A percentile compares a stretch with the other conserved stretches of the same genome.
Evolutionary conservation across 768 basidiomycete genomes (phyloP).

Genomic region (Leccinum truebloodii): DNA sequence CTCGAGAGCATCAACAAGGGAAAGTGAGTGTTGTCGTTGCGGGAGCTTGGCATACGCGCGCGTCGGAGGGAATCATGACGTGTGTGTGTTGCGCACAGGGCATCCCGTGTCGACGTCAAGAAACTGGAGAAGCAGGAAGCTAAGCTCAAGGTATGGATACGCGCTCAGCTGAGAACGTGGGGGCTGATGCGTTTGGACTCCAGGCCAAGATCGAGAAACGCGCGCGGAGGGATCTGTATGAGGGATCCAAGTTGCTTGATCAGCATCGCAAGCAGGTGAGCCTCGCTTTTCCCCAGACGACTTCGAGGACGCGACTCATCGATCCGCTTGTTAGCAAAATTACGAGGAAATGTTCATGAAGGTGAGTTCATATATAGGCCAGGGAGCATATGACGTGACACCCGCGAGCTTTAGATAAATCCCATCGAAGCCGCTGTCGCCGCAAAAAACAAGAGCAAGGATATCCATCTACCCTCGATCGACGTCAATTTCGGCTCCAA

Average conservation of each 20-base stretch:
- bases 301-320: background rate
- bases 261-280: constrained; percentile 85
- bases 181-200: constrained; percentile 5
- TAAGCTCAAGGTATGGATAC: constrained; percentile 71
- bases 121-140: constrained; percentile 97
- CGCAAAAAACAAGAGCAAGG: constrained; percentile 94
- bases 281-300: background rate
- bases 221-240: constrained; percentile 86
- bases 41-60: constrained; percentile 5
- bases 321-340: constrained; percentile 63
- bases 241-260: constrained; percentile 94
- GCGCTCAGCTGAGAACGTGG: background rate
- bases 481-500: constrained; percentile 97
- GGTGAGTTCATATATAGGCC: constrained; percentile 39
- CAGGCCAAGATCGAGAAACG: constrained; percentile 98
- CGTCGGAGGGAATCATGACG: constrained; percentile 1
- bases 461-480: constrained; percentile 91
- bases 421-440: constrained; percentile 78
- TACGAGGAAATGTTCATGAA: constrained; percentile 99
- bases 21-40: constrained; percentile 55
- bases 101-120: constrained; percentile 90
- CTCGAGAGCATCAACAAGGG: constrained; percentile 92
- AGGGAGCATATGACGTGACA: background rate
- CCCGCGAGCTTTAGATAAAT: constrained; percentile 62
- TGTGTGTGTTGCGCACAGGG: constrained; percentile 45